Percentiles rank a stretch among this genome's conserved stretches.
Evolutionary conservation across 306 rosid genomes (phyloP).

Genomic region (Coriaria nepalensis): DNA sequence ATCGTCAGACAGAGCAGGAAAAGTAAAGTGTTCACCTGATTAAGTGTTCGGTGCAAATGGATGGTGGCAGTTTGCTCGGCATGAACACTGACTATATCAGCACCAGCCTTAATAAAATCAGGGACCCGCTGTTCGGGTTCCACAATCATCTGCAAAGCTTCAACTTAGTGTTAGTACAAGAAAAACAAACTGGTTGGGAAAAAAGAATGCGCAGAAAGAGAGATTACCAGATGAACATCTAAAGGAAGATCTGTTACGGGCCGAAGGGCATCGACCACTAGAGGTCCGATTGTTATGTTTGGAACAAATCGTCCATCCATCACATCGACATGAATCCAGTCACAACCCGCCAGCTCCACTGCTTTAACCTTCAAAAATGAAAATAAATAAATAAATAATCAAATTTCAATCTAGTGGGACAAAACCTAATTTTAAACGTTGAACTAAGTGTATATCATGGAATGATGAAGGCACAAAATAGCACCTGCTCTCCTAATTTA

Average conservation of each 20-base stretch:
- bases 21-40: constrained; percentile 40
- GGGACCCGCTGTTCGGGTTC: constrained; percentile 97
- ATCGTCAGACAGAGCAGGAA: background rate
- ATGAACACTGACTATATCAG: constrained; percentile 95
- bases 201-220: constrained; percentile 10
- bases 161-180: constrained; percentile 9
- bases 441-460: background rate
- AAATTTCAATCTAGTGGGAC: background rate
- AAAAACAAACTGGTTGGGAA: background rate
- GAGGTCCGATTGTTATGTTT: constrained; percentile 96
- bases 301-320: constrained; percentile 99
- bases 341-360: constrained; percentile 98
- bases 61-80: constrained; percentile 88
- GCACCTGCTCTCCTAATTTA: constrained; percentile 94
- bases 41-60: constrained; percentile 88
- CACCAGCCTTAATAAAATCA: constrained; percentile 98
- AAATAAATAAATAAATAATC: constrained; percentile 12
- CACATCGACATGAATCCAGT: constrained; percentile 98
- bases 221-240: constrained; percentile 90
- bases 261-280: constrained; percentile 89
- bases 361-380: constrained; percentile 83
- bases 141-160: constrained; percentile 70
- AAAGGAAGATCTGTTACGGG: constrained; percentile 98
- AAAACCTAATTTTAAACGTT: no score
- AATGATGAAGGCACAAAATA: constrained; percentile 11